A percentile compares a stretch with the other conserved stretches of the same genome.
phyloP scores from a whole-genome alignment of 2,329 filamentous ascomycete genomes.

The Cordyceps pruinosa region DNA sequence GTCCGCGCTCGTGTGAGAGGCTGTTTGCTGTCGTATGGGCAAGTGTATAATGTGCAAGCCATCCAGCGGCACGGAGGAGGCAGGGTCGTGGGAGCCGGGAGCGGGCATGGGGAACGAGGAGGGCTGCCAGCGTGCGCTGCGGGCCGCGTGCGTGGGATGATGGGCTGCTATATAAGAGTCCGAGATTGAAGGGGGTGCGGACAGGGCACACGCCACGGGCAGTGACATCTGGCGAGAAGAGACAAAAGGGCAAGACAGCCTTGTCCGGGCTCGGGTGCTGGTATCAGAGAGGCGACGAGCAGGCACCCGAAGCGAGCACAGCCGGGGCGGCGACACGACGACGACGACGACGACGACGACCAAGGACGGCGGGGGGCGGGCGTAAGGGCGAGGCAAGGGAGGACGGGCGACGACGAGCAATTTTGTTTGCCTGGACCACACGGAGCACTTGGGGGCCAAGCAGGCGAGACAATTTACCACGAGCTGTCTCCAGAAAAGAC shows the following conservation, averaged over 20 bases:
- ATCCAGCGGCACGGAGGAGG: slow-evolving; percentile 10
- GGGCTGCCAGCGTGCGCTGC: neutral
- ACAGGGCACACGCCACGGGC: neutral
- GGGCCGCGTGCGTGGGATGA: neutral
- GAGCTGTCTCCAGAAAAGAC: neutral
- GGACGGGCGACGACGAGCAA: neutral
- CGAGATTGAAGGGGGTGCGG: neutral
- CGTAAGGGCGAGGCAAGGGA: slow-evolving; percentile 10
- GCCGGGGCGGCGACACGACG: neutral
- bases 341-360: neutral
- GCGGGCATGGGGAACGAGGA: slow-evolving; percentile 10
- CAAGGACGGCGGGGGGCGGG: neutral
- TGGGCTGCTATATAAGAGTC: slow-evolving; percentile 8
- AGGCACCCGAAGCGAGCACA: neutral
- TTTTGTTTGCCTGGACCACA: slow-evolving; percentile 9
- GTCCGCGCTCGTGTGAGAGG: neutral
- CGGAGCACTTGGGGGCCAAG: neutral
- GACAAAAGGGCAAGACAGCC: neutral
- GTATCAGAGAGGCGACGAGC: neutral
- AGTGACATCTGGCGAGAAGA: neutral
- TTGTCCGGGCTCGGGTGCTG: neutral
- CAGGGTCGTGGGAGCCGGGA: slow-evolving; percentile 8
- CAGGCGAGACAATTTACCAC: slow-evolving; percentile 8
- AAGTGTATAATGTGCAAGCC: slow-evolving; percentile 7
- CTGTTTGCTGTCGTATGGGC: neutral